A percentile compares a stretch with the other conserved stretches of the same genome.
These are phyloP conservation scores for Aspergillus candidus DNA, from an alignment of 2,329 filamentous ascomycete species.

Conservation along the genomic window DNA sequence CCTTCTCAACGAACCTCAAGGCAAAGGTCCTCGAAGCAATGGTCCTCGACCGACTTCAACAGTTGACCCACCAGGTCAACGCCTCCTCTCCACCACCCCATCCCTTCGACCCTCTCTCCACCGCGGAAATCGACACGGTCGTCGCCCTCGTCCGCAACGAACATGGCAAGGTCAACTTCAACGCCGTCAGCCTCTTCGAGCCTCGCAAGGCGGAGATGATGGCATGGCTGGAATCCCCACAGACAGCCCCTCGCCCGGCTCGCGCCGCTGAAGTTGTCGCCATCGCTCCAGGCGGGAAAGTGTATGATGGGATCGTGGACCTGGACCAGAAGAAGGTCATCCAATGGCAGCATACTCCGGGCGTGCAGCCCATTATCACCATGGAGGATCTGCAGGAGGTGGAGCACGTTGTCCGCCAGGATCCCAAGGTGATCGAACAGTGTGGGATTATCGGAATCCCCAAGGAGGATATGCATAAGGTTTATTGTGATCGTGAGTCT, in stretches of 20 bases:
- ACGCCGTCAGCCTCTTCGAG: slow-evolving; percentile 78
- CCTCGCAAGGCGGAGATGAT: slow-evolving; percentile 80
- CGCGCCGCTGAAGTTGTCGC: slow-evolving; percentile 77
- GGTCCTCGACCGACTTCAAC: slow-evolving; percentile 59
- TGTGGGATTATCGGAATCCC: slow-evolving; percentile 77
- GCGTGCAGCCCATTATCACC: slow-evolving; percentile 81
- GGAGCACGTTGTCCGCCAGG: slow-evolving; percentile 67
- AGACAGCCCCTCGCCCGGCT: slow-evolving; percentile 55
- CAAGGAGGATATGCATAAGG: slow-evolving; percentile 81
- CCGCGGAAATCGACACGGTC: slow-evolving; percentile 65
- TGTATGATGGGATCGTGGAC: slow-evolving; percentile 78
- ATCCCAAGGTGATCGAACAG: slow-evolving; percentile 84
- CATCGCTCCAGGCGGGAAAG: slow-evolving; percentile 69
- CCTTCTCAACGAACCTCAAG: not conserved
- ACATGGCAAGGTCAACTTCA: slow-evolving; percentile 70
- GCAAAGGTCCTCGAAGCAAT: slow-evolving; percentile 28
- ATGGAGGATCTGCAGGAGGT: slow-evolving; percentile 84
- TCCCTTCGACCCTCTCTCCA: slow-evolving; percentile 71
- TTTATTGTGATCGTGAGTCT: slow-evolving; percentile 76
- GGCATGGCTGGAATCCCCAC: slow-evolving; percentile 65
- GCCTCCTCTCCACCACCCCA: slow-evolving; percentile 53
- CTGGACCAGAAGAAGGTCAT: slow-evolving; percentile 60
- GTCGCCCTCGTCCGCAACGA: slow-evolving; percentile 64
- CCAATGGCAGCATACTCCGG: slow-evolving; percentile 68
- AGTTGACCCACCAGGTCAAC: slow-evolving; percentile 57